Base-by-base conservation (phyloP, 169 alveolate species). In the Plasmodium chabaudi region DNA sequence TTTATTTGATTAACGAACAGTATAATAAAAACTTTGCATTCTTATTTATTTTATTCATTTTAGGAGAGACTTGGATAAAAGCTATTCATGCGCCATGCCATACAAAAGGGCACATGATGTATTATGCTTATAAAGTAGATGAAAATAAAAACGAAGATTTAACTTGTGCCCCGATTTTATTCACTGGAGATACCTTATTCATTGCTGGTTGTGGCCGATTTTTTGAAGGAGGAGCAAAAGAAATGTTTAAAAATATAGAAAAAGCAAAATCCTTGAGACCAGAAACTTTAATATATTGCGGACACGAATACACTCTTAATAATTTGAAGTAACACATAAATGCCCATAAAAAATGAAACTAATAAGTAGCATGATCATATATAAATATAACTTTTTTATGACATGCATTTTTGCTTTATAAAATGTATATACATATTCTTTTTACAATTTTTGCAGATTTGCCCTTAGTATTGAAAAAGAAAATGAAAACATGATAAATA, bases 171-270 rank as follows among this genome's bases (percentile, higher is more conserved):
- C 96, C 95, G 4, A 71, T 92, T 55, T 69, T 94, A 60, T 93
- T 93, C 91, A 90, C 94, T 25, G 96, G 99, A 1, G 99, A 98
- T 79, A 98, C 99, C 1, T 55, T 98, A 2, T 98, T 98, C 77
- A 92, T 98, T 9, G 99, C 97, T 15, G 99, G 99, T 0, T 97
- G 99, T 75, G 99, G 99, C 0, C 88, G 98, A 49, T 97, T 97
- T 91, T 98, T 98, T 89, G 99, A 98, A 89, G 99, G 99, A 5
- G 70, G 87, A 47, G 98, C 98, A 34, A 79, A 49, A 34, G 89
- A 92, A 75, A 97, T 97, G 98, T 77, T 87, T 5, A 93, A 73
- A 51, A 89, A 96, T 27, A 77, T 92, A 39, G 84, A 86, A 63
- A 63, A 77, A 61, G 64, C 92, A 13, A 70, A 72, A 12, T 79